Evolutionary conservation across 2,329 filamentous ascomycete genomes (phyloP).

Genomic region (Colletotrichum lindemuthianum): DNA sequence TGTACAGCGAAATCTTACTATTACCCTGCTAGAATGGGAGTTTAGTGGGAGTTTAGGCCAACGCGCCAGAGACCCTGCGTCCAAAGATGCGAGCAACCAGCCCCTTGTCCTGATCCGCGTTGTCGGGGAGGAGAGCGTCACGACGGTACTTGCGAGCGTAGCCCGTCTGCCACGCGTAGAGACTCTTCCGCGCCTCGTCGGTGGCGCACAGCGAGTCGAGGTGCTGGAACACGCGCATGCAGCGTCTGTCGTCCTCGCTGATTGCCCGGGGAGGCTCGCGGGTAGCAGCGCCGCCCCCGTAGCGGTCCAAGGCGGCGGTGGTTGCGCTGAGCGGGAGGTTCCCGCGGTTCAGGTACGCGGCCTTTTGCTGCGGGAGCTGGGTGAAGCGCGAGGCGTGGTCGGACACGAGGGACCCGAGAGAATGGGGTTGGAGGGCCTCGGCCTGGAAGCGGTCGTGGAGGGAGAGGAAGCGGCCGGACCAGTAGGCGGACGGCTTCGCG

Average conservation of each 20-base stretch:
- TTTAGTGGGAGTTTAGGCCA: no score
- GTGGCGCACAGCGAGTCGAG: slow-evolving; percentile 60
- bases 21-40: no score
- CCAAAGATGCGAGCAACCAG: slow-evolving; percentile 30
- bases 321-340: slow-evolving; percentile 30
- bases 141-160: slow-evolving; percentile 56
- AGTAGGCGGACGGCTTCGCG: slow-evolving; percentile 63
- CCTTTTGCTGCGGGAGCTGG: slow-evolving; percentile 12
- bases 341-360: slow-evolving; percentile 16
- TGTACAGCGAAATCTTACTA: no score
- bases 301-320: slow-evolving; percentile 30
- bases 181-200: slow-evolving; percentile 56
- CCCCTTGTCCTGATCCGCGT: slow-evolving; percentile 39
- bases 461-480: slow-evolving; percentile 69
- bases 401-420: slow-evolving; percentile 16
- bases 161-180: slow-evolving; percentile 59
- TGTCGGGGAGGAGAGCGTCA: slow-evolving; percentile 52
- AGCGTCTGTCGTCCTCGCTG: slow-evolving; percentile 31
- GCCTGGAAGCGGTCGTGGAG: slow-evolving; percentile 63
- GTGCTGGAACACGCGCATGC: slow-evolving; percentile 51
- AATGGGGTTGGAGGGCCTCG: slow-evolving; percentile 42
- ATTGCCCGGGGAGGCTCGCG: slow-evolving; percentile 15
- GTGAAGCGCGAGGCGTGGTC: slow-evolving; percentile 25
- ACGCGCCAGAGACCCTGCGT: not conserved
- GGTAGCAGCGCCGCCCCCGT: not conserved